A percentile compares a stretch with the other conserved stretches of the same genome.
Conservation (phyloP, 2,329 filamentous ascomycete species). For the Trichoderma arundinaceum region DNA sequence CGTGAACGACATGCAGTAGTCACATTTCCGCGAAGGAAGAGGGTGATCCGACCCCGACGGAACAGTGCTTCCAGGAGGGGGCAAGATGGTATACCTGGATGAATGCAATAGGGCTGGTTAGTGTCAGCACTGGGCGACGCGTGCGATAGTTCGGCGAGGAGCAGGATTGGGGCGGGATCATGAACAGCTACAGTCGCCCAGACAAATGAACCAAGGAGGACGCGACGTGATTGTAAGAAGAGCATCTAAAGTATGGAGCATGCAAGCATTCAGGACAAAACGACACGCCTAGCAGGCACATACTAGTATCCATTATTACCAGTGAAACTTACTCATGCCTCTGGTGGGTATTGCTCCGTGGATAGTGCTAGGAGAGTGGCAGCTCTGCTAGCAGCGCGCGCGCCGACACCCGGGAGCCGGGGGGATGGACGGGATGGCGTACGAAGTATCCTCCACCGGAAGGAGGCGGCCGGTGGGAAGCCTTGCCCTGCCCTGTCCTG, state of each 20-base stretch:
- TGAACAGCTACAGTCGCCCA: not conserved
- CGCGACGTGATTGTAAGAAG: not conserved
- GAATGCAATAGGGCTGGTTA: conserved; percentile 26
- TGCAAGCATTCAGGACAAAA: not conserved
- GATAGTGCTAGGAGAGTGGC: not conserved
- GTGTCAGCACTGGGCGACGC: conserved; percentile 5
- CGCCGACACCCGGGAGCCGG: conserved; percentile 28
- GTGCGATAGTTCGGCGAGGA: conserved; percentile 13
- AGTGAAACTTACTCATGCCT: conserved; percentile 1
- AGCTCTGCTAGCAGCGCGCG: not conserved
- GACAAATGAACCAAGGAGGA: conserved; percentile 9
- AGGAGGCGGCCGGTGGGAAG: not conserved
- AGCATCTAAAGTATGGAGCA: not conserved
- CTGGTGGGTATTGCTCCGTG: conserved; percentile 15
- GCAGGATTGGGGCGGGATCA: not conserved
- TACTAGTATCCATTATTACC: conserved; percentile 14
- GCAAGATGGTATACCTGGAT: not conserved
- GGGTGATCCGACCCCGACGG: conserved; percentile 12
- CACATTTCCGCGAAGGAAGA: conserved; percentile 8
- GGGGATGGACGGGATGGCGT: conserved; percentile 24
- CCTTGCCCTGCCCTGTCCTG: not conserved
- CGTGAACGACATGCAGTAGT: conserved; percentile 14
- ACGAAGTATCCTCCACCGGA: conserved; percentile 17
- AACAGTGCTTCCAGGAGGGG: not conserved
- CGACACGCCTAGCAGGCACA: not conserved